phyloP scores from a whole-genome alignment of 2,329 filamentous ascomycete species.

The Botrytis byssoidea region DNA sequence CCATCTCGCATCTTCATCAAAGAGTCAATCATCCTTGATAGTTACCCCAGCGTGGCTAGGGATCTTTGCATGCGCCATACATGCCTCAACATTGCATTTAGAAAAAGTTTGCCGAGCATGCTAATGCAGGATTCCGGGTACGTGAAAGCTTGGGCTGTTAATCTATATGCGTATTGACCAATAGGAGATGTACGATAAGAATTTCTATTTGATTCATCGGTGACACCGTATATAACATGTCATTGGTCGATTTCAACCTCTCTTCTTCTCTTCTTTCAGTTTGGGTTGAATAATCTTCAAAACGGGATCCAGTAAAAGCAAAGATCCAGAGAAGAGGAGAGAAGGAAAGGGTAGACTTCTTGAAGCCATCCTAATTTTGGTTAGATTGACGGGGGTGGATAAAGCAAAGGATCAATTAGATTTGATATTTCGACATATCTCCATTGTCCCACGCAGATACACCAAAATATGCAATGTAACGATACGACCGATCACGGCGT shows the following conservation, averaged over 20 bases:
- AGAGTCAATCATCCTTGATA: neutral
- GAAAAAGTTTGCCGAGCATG: neutral
- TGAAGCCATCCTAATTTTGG: neutral
- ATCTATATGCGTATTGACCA: slow-evolving; percentile 8
- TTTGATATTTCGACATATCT: neutral
- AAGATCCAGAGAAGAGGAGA: neutral
- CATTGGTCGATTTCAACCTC: neutral
- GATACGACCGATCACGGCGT: slow-evolving; percentile 15
- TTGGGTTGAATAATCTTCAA: neutral
- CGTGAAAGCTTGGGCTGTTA: slow-evolving; percentile 4
- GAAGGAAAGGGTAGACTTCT: neutral
- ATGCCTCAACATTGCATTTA: slow-evolving; percentile 3
- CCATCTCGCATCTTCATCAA: neutral
- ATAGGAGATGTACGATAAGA: slow-evolving; percentile 21
- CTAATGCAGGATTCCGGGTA: slow-evolving; percentile 13
- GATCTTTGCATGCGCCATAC: slow-evolving; percentile 13
- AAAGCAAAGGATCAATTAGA: neutral
- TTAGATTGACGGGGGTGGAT: neutral
- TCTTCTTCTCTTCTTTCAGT: neutral
- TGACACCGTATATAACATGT: slow-evolving; percentile 18
- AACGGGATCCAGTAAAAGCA: neutral
- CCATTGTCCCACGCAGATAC: slow-evolving; percentile 1
- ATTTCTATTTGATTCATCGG: slow-evolving; percentile 19
- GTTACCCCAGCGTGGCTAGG: slow-evolving; percentile 3
- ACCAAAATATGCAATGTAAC: slow-evolving; percentile 1